Base-by-base conservation (phyloP, 345 rosid species). In the Erysimum cheiranthoides region DNA sequence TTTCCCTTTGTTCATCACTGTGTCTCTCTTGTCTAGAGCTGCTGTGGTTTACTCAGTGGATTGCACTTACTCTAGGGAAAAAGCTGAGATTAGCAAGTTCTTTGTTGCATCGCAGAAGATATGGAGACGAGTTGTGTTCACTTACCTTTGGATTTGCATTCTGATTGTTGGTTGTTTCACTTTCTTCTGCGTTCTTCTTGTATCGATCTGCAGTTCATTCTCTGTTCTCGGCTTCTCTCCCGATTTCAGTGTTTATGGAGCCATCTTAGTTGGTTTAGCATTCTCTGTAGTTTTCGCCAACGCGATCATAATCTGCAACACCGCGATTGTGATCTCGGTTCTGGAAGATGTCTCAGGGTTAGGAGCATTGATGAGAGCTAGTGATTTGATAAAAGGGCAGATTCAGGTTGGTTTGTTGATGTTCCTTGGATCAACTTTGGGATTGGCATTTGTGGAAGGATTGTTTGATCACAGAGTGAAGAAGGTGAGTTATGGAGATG, bases 391-490 rank as follows among this genome's bases (percentile, higher is more conserved):
- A 40, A 88, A 83, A 82, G 96, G 93, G 51, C 97, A 90, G 81
- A 85, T 90, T 57, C 98, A 91, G 70, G 92, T 91, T 14, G 98
- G 96, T 58, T 87, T 93, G 59, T 36, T 93, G 80, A 85, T 93
- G 75, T 88, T 82, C 79, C 89, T 93, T 10, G 96, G 96, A n/a
- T 87, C 98, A 0, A 91, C 98, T 0, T 79, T 91, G 38, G 97
- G 94, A 61, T 76, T 87, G 85, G 91, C 88, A 1, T 87, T 89
- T 74, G 87, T 88, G 35, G 93, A 88, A 79, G 94, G 98, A 7
- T 74, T 93, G 86, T 93, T 90, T 80, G 94, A 93, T 78, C 98
- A 93, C 42, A 87, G 97, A 63, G 96, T 93, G 66, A 93, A 84
- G 86, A 82, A 88, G 1, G 66, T 93, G 79, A 93, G 94, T 71